Evolutionary conservation across 495 filamentous ascomycete species (phyloP), one percentile per base, ranked within the genome.

Genomic region (Symbiotaphrina buchneri): DNA sequence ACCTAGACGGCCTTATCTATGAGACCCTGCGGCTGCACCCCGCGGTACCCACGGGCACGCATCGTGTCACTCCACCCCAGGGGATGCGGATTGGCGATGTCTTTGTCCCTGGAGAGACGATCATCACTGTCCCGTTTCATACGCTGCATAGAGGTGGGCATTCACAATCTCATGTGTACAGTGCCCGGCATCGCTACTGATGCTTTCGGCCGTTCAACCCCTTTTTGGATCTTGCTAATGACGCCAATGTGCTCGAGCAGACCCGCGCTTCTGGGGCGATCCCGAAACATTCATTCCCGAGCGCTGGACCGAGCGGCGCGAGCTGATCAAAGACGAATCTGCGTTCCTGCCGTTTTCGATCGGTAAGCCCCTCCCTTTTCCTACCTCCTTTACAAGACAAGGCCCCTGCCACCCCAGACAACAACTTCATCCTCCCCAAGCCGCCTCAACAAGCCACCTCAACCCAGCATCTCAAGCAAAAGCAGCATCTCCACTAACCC

Each of bases 21-120:
- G 67, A 75, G 43, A 49, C 65, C 0, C 43, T 73, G 22, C 49
- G 67, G 0, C 40, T 73, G 10, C 53, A 68, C 35, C 52, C 56
- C 1, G 58, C 61, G 3, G 58, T 58, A 0, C 52, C 57, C 0
- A 49, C 48, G 11, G 61, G 46, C 2, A 46, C 56, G 10, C 45
- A 46, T 11, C 51, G 68, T 6, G 31, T 41, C 6, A 59, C 55
- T 0, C 56, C 59, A 0, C 47, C 51, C 2, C 48, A 58, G 31
- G 63, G 63, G 0, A 43, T 66, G 14, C 37, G 33, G 8, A 45
- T 67, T 10, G 59, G 53, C 11, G 58, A 54, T 0, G 28, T 39
- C 0, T 50, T 43, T 34, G 50, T 68, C n/a, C 63, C 61, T 0
- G 56, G 58, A 0, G 35, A 47, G 3, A 46, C 41, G 5, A 45